Conservation (phyloP, 352 stramenopile genomes). For the Phytophthora pseudosyringae region DNA sequence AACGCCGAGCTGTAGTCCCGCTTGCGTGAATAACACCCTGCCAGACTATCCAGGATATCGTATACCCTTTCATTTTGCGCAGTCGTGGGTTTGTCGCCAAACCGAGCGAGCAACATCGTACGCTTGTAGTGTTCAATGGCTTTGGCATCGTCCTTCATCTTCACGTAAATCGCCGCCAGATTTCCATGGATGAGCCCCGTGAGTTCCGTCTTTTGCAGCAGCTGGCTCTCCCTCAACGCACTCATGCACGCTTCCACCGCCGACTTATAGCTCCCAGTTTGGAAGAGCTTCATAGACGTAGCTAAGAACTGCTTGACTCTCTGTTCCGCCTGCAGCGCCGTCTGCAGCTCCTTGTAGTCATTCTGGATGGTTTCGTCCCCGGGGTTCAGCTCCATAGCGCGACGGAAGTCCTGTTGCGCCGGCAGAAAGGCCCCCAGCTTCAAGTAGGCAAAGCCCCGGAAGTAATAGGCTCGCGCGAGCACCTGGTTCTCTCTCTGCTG, state of each 20-base stretch:
- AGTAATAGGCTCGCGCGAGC: conserved; percentile 61
- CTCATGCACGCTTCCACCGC: conserved; percentile 54
- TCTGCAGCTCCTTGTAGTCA: conserved; percentile 62
- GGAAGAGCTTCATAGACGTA: conserved; percentile 66
- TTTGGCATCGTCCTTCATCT: conserved; percentile 58
- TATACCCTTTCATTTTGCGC: conserved; percentile 61
- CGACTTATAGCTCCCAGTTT: conserved; percentile 56
- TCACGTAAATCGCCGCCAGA: conserved; percentile 61
- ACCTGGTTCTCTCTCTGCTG: conserved; percentile 37
- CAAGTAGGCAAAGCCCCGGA: conserved; percentile 67
- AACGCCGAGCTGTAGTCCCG: conserved; percentile 63
- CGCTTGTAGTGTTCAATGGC: conserved; percentile 69
- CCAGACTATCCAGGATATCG: conserved; percentile 63
- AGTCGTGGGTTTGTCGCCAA: conserved; percentile 28
- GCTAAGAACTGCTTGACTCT: conserved; percentile 60
- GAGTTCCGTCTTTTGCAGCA: conserved; percentile 67
- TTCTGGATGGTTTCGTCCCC: conserved; percentile 54
- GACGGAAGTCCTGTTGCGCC: conserved; percentile 58
- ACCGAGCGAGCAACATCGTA: conserved; percentile 53
- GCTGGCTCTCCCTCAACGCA: conserved; percentile 55
- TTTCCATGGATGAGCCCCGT: conserved; percentile 74
- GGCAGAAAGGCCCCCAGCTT: conserved; percentile 42
- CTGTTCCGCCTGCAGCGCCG: conserved; percentile 50
- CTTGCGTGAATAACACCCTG: conserved; percentile 59
- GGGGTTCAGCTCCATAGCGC: conserved; percentile 58